These are phyloP conservation scores for Kazachstania sp. DNA, from an alignment of 1,139 yeast genomes.

Conservation along the genomic window DNA sequence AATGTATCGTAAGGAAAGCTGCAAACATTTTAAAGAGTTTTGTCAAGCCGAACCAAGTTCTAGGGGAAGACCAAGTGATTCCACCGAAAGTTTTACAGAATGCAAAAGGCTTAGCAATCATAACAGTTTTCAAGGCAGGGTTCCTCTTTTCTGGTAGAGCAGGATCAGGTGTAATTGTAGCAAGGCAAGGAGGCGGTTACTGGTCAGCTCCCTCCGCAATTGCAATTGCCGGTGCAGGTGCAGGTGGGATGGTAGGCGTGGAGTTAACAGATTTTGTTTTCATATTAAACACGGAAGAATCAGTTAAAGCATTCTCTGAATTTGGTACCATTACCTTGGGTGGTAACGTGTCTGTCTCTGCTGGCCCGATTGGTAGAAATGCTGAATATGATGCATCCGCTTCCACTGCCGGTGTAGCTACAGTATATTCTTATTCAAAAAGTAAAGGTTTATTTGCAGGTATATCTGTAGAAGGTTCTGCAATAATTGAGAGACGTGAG, in stretches of 20 bases:
- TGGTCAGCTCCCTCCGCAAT: constrained; percentile 99
- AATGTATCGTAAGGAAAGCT: constrained; percentile 44
- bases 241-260: constrained; percentile 95
- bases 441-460: constrained; percentile 97
- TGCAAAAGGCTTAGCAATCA: constrained; percentile 85
- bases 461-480: constrained; percentile 92
- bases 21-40: constrained; percentile 85
- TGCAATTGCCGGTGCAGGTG: constrained; percentile 96
- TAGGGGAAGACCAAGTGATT: constrained; percentile 80
- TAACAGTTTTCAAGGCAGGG: constrained; percentile 93
- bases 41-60: constrained; percentile 83
- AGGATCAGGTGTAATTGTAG: constrained; percentile 93
- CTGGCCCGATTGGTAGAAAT: constrained; percentile 93
- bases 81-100: constrained; percentile 84
- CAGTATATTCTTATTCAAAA: constrained; percentile 87
- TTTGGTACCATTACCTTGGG: constrained; percentile 91
- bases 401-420: constrained; percentile 74
- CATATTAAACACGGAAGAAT: constrained; percentile 74
- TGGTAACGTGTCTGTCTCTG: constrained; percentile 90
- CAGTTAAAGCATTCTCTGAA: constrained; percentile 90
- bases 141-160: constrained; percentile 94
- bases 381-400: constrained; percentile 98
- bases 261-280: constrained; percentile 95
- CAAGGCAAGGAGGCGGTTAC: constrained; percentile 82
- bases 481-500: constrained; percentile 87